phyloP scores from a whole-genome alignment of 257 asterid genomes.

The Solanum dulcamara region DNA sequence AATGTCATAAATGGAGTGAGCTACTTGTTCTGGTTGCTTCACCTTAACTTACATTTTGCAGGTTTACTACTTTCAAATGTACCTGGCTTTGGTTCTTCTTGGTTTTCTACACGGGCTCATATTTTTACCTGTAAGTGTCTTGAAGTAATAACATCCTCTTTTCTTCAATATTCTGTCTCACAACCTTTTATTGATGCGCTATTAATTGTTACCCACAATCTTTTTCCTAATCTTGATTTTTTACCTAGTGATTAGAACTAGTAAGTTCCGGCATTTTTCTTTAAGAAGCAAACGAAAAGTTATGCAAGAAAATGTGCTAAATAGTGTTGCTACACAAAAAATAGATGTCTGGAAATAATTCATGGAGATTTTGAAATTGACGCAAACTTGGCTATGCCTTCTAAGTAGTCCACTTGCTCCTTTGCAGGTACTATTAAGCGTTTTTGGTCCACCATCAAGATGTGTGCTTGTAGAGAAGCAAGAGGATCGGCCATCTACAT shows the following conservation, averaged over 20 bases:
- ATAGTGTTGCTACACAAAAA: too few species aligned
- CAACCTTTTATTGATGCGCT: background rate
- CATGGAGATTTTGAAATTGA: background rate
- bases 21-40: background rate
- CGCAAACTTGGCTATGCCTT: background rate
- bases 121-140: conserved; percentile 68
- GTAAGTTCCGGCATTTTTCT: background rate
- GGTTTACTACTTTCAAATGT: conserved; percentile 96
- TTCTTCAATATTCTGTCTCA: background rate
- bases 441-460: conserved; percentile 98
- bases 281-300: background rate
- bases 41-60: conserved; percentile 16
- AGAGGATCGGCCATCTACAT: conserved; percentile 87
- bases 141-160: background rate
- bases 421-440: conserved; percentile 73
- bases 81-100: conserved; percentile 79
- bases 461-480: conserved; percentile 86
- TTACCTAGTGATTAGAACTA: background rate
- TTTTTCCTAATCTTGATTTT: background rate
- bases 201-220: background rate
- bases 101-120: conserved; percentile 89
- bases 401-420: background rate
- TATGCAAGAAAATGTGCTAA: too few species aligned
- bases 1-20: background rate
- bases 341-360: too few species aligned